Evolutionary conservation across 768 basidiomycete species (phyloP).

Genomic region (Collybia mongolica): DNA sequence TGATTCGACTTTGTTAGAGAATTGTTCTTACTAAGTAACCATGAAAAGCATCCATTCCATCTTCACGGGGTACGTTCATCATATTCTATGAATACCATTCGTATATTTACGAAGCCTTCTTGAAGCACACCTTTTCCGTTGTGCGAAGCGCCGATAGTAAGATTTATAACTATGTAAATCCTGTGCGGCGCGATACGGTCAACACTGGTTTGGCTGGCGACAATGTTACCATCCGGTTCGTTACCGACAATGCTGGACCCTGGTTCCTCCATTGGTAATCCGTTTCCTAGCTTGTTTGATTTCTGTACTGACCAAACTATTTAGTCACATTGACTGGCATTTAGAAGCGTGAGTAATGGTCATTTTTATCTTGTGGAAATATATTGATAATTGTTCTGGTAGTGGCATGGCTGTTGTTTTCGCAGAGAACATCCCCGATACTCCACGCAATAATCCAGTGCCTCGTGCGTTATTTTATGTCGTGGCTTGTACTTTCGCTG

Average conservation of each 20-base stretch:
- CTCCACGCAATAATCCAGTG: conserved; percentile 12
- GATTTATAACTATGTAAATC: conserved; percentile 18
- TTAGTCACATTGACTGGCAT: conserved; percentile 2
- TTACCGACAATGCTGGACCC: conserved; percentile 43
- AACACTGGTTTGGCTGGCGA: conserved; percentile 24
- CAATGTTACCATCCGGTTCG: conserved; percentile 34
- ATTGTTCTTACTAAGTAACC: conserved; percentile 3
- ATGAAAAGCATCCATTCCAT: conserved; percentile 24
- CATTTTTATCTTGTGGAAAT: too few species aligned
- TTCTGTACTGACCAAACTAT: neutral
- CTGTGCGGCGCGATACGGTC: conserved; percentile 50
- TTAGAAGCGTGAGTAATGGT: neutral
- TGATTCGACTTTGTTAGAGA: conserved; percentile 7
- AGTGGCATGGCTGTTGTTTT: conserved; percentile 30
- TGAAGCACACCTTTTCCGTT: conserved; percentile 35
- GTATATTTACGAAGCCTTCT: neutral
- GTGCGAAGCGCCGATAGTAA: conserved; percentile 28
- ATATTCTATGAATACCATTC: neutral
- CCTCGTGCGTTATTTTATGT: conserved; percentile 14
- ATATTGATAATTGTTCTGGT: conserved; percentile 2
- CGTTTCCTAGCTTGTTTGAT: neutral
- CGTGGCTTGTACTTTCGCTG: neutral
- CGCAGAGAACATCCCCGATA: conserved; percentile 25
- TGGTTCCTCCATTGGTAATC: conserved; percentile 32
- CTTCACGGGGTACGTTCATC: conserved; percentile 23